phyloP scores from a whole-genome alignment of 257 asterid species.

The Nicotiana noctiflora region DNA sequence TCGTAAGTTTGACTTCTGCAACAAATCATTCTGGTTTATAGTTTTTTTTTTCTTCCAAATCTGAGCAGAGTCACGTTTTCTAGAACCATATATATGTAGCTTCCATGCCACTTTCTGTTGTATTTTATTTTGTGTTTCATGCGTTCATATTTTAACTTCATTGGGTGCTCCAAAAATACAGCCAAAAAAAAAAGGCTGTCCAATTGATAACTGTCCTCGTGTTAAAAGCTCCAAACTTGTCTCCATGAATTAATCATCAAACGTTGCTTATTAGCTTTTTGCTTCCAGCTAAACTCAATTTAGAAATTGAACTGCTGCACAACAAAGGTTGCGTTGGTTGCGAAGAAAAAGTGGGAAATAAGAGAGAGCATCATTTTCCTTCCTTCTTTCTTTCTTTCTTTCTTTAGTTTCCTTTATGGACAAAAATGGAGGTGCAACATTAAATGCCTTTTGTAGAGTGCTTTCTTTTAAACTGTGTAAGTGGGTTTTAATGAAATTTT shows the following conservation, averaged over 20 bases:
- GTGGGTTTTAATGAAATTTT: neutral
- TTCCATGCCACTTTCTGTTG: neutral
- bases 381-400: neutral
- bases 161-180: neutral
- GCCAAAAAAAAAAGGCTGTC: neutral
- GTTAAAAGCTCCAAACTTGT: neutral
- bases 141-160: neutral
- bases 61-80: slow-evolving; percentile 1
- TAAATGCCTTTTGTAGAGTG: neutral
- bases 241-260: neutral
- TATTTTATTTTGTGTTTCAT: neutral
- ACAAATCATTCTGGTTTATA: neutral
- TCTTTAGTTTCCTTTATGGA: neutral
- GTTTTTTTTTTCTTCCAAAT: slow-evolving; percentile 8
- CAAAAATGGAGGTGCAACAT: neutral
- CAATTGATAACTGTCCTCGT: neutral
- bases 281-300: neutral
- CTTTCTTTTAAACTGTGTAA: neutral
- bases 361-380: neutral
- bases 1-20: slow-evolving; percentile 24
- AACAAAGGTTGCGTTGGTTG: neutral
- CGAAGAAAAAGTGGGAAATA: neutral
- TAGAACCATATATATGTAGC: neutral
- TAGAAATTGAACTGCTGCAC: neutral
- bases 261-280: neutral